Base-by-base conservation (phyloP, 352 stramenopile species). In the Globisporangium heterothallicum region DNA sequence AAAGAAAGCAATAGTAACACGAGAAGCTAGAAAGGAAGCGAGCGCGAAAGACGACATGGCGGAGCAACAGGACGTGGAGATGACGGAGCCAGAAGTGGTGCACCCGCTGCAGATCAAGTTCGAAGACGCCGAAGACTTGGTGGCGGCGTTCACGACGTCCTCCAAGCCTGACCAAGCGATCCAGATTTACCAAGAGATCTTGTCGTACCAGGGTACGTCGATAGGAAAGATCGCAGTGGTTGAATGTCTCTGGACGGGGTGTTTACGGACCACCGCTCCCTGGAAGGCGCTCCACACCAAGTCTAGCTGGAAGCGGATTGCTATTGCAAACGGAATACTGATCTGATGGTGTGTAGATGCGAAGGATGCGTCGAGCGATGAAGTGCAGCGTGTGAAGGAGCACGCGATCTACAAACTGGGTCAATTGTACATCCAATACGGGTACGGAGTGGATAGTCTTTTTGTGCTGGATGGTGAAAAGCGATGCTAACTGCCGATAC, bases 401-500 rank as follows among this genome's bases (percentile, higher is more conserved):
- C 84, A 96, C 47, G 72, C 92, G 35, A 96, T 99, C 55, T 99
- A 99, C 76, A 95, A 95, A 49, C 68, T 98, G 34, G 90, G 87
- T 7, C 76, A 96, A 55, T 69, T 96, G 21, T 96, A 96, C 67
- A 97, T 95, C 64, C 78, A 92, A 44, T 82, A 80, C 48, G 73
- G 80, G 61, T 83, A 85, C 42, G 68, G 38, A 46, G 29, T 36
- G 30, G 9, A 36, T 8, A 36, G 9, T 36, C n/a, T n/a, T n/a
- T n/a, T n/a, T n/a, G n/a, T n/a, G n/a, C n/a, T n/a, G n/a, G n/a
- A n/a, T n/a, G n/a, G n/a, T n/a, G n/a, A n/a, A n/a, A n/a, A n/a
- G n/a, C n/a, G n/a, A n/a, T n/a, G n/a, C n/a, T n/a, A n/a, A n/a
- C n/a, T n/a, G n/a, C n/a, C n/a, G n/a, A n/a, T n/a, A n/a, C n/a